Evolutionary conservation across 23 red algal genomes (phyloP).

Genomic region (Gracilaria caudata): DNA sequence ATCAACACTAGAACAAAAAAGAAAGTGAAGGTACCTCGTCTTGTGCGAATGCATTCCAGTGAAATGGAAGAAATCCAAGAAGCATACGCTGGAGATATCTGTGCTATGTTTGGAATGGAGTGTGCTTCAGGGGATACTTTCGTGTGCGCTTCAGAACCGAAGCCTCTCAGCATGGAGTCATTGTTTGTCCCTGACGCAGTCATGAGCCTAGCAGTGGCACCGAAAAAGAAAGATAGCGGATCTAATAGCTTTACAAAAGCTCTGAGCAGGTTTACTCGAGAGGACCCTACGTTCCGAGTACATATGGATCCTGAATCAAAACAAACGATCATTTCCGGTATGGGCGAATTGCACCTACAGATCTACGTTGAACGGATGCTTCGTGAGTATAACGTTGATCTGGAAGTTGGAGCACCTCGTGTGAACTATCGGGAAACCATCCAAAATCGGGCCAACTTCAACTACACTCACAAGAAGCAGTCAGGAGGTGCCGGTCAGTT

Average conservation of each 20-base stretch:
- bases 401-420: slow-evolving; percentile 86
- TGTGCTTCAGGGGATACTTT: slow-evolving; percentile 98
- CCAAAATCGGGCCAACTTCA: slow-evolving; percentile 62
- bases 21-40: slow-evolving; percentile 88
- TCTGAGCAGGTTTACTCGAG: slow-evolving; percentile 82
- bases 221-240: slow-evolving; percentile 55
- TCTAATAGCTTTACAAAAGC: slow-evolving; percentile 85
- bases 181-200: slow-evolving; percentile 95
- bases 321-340: slow-evolving; percentile 95
- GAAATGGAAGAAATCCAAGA: slow-evolving; percentile 97
- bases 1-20: slow-evolving; percentile 91
- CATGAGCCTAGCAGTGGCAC: slow-evolving; percentile 87
- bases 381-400: slow-evolving; percentile 92
- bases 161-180: slow-evolving; percentile 85
- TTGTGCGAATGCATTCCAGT: slow-evolving; percentile 92
- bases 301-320: slow-evolving; percentile 91
- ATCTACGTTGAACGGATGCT: slow-evolving; percentile 96
- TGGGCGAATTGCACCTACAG: slow-evolving; percentile 98
- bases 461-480: slow-evolving; percentile 98
- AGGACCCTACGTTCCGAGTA: slow-evolving; percentile 97
- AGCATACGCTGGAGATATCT: slow-evolving; percentile 91
- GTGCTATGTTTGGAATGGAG: slow-evolving; percentile 98
- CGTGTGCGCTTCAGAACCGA: slow-evolving; percentile 58
- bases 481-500: slow-evolving; percentile 98
- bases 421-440: slow-evolving; percentile 99